Evolutionary conservation across 805 yeast species (phyloP).

Genomic region (Barnettozyma salicaria): DNA sequence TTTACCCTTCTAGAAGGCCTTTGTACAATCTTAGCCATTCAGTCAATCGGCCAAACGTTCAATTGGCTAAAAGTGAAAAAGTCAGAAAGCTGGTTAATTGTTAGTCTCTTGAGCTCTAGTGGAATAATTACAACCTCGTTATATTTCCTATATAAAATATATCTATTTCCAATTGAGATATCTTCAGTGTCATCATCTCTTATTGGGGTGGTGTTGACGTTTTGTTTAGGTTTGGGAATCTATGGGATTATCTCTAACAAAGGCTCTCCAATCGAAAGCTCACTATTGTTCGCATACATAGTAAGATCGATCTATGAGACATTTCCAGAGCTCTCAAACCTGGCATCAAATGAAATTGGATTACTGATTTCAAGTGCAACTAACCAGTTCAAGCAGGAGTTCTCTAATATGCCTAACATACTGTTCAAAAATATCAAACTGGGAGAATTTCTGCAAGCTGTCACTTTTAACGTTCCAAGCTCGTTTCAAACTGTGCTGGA

Average conservation of each 20-base stretch:
- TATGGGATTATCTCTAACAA: constrained; percentile 78
- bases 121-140: constrained; percentile 68
- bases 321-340: constrained; percentile 76
- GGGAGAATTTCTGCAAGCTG: constrained; percentile 19
- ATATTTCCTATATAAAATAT: constrained; percentile 77
- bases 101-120: constrained; percentile 66
- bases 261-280: constrained; percentile 89
- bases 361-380: constrained; percentile 32
- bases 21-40: constrained; percentile 86
- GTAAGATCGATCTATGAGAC: constrained; percentile 91
- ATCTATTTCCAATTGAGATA: constrained; percentile 63
- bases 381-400: constrained; percentile 29
- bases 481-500: constrained; percentile 31
- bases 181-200: constrained; percentile 70
- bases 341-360: constrained; percentile 38
- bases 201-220: constrained; percentile 78
- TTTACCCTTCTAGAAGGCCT: constrained; percentile 91
- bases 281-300: constrained; percentile 80
- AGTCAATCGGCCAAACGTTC: constrained; percentile 81
- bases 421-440: constrained; percentile 21
- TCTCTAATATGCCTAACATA: constrained; percentile 26
- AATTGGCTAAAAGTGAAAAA: constrained; percentile 56
- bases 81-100: constrained; percentile 73
- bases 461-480: constrained; percentile 23
- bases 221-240: constrained; percentile 65